Base-by-base conservation (phyloP, 768 basidiomycete genomes). In the Suillus placidus region DNA sequence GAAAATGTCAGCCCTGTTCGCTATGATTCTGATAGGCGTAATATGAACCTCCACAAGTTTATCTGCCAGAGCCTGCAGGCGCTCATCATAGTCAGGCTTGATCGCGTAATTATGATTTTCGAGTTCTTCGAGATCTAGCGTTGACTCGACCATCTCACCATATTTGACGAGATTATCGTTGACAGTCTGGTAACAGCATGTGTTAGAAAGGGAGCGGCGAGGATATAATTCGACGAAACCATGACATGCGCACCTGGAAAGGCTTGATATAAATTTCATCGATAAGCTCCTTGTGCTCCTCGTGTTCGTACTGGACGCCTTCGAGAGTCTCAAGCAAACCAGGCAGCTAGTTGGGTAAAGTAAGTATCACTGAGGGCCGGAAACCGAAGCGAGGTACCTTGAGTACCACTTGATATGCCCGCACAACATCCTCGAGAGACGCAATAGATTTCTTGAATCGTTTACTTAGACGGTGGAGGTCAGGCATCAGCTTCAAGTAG, bases 71-170 rank as follows among this genome's bases (percentile, higher is more conserved):
- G 83, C 83, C 65, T 89, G 86, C 20, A 99, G 83, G 20, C 83
- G 81, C 6, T 85, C 84, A 72, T 99, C 94, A 69, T 97, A 97
- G 62, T 95, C 93, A 0, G 97, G 89, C 72, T 93, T 94, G 72
- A 99, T 95, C 20, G 95, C 89, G 72, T 91, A 95, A 70, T 91
- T 92, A 76, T 98, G 94, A 16, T 85, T 84, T 37, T 92, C 89
- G 7, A 97, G 84, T 64, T 96, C 88, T 26, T 89, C 87, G 20
- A 98, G 86, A 72, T 99, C 97, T 51, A 99, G 86, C 0, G 97
- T 99, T 67, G 93, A 89, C 75, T 99, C 95, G 3, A 99, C 96
- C 93, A 99, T 96, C 67, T 95, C 93, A 3, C 85, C 82, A 71
- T 95, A 97, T 72, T 93, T 93, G 14, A 81, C 82, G 6, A 99